Percentiles rank a stretch among this genome's conserved stretches.
Conservation (phyloP, 192 early-diverging fungal genomes). For the Coemansia sp. region DNA sequence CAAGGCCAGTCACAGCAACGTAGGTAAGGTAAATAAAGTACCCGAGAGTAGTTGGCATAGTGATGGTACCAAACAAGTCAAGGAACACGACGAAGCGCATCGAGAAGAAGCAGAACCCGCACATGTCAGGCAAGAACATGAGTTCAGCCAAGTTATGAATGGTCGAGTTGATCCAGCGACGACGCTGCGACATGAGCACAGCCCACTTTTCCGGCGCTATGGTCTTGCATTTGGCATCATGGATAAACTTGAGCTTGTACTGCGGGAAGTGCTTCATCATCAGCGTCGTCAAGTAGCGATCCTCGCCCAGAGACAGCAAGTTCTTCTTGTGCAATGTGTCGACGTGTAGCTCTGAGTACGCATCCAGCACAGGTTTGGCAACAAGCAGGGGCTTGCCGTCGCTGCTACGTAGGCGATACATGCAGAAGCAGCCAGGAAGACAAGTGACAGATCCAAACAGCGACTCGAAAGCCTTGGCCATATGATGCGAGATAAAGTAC, state of each 20-base stretch:
- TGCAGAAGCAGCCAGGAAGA: constrained; percentile 60
- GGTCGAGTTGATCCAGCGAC: constrained; percentile 99
- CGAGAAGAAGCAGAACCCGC: constrained; percentile 96
- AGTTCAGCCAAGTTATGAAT: constrained; percentile 60
- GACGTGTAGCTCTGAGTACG: constrained; percentile 89
- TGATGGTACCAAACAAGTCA: constrained; percentile 86
- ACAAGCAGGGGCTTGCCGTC: constrained; percentile 77
- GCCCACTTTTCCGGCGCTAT: constrained; percentile 89
- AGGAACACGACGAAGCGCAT: constrained; percentile 97
- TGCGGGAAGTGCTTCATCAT: no score
- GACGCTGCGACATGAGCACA: constrained; percentile 90
- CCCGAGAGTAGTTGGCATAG: constrained; percentile 79
- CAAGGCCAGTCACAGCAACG: constrained; percentile 60
- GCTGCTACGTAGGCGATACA: constrained; percentile 69
- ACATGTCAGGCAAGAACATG: constrained; percentile 82
- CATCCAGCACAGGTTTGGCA: constrained; percentile 75
- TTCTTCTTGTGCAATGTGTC: constrained; percentile 99
- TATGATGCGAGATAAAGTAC: constrained; percentile 92
- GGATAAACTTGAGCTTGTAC: constrained; percentile 84
- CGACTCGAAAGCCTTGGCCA: constrained; percentile 74
- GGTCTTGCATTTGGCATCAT: constrained; percentile 88
- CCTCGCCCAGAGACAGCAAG: constrained; percentile 78
- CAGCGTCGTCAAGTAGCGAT: no score
- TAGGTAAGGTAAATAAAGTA: constrained; percentile 83
- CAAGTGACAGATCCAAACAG: no score